phyloP scores from a whole-genome alignment of 192 early-diverging fungal species.

The Kickxella alabastrina region DNA sequence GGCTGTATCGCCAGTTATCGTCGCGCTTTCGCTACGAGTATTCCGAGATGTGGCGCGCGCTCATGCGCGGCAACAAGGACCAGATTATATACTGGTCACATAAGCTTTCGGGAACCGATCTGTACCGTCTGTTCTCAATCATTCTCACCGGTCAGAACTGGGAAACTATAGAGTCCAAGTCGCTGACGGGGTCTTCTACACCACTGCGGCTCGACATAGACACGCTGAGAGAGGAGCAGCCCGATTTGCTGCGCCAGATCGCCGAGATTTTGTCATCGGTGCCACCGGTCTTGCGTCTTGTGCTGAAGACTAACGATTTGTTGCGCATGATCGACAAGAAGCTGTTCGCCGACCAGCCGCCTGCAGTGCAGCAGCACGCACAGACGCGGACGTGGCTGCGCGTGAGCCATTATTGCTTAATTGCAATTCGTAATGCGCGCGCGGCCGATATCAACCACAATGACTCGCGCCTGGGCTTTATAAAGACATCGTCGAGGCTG shows the following conservation, averaged over 20 bases:
- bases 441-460: conserved; percentile 25
- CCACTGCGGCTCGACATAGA: conserved; percentile 52
- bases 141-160: conserved; percentile 87
- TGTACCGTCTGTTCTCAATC: conserved; percentile 79
- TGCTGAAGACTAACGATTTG: conserved; percentile 92
- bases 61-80: conserved; percentile 72
- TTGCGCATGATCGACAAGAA: conserved; percentile 65
- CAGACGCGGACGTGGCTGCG: conserved; percentile 43
- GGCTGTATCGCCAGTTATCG: conserved; percentile 77
- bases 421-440: conserved; percentile 35
- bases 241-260: conserved; percentile 66
- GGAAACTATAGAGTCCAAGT: conserved; percentile 58
- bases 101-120: conserved; percentile 67
- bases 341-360: conserved; percentile 47
- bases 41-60: conserved; percentile 81
- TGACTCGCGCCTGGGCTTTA: conserved; percentile 9
- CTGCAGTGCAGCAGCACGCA: conserved; percentile 33
- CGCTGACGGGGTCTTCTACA: conserved; percentile 32
- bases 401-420: conserved; percentile 41
- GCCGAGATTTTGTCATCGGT: conserved; percentile 78
- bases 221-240: conserved; percentile 55
- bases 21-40: conserved; percentile 75
- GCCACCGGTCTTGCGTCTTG: conserved; percentile 76
- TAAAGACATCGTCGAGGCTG: conserved; percentile 6
- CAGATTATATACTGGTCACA: conserved; percentile 66